A percentile compares a stretch with the other conserved stretches of the same genome.
Conservation (phyloP, 441 rosid species). For the Populus hybrid region DNA sequence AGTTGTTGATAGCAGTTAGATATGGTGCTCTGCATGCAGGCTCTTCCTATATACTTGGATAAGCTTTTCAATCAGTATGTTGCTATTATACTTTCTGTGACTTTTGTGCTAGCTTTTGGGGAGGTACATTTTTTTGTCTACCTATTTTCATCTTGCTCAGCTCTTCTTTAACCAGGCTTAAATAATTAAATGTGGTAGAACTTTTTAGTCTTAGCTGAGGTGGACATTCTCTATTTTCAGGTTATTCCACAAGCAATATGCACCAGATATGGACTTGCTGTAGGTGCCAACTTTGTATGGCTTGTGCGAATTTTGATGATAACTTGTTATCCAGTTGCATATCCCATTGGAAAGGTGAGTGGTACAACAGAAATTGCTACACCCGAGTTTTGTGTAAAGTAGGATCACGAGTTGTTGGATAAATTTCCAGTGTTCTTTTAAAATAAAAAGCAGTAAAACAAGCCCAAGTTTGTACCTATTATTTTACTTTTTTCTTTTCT, state of each 20-base stretch:
- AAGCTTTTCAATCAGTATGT: constrained; percentile 89
- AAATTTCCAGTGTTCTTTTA: neutral
- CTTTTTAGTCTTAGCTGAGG: constrained; percentile 2
- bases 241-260: constrained; percentile 98
- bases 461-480: neutral
- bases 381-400: neutral
- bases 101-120: constrained; percentile 83
- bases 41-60: constrained; percentile 88
- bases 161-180: neutral
- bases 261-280: constrained; percentile 91
- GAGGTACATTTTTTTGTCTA: constrained; percentile 50
- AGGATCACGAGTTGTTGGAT: neutral
- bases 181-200: too few relatives aligned
- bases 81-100: constrained; percentile 85
- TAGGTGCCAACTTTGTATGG: constrained; percentile 84
- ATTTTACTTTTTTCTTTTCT: too few relatives aligned
- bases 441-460: too few relatives aligned
- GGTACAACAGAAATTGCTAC: neutral
- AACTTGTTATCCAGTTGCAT: constrained; percentile 87
- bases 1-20: neutral
- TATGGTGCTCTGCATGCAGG: constrained; percentile 46
- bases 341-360: constrained; percentile 86
- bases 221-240: constrained; percentile 35
- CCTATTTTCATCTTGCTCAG: neutral
- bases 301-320: constrained; percentile 84